Conservation (phyloP, 768 basidiomycete genomes). For the Crepidotus variabilis region DNA sequence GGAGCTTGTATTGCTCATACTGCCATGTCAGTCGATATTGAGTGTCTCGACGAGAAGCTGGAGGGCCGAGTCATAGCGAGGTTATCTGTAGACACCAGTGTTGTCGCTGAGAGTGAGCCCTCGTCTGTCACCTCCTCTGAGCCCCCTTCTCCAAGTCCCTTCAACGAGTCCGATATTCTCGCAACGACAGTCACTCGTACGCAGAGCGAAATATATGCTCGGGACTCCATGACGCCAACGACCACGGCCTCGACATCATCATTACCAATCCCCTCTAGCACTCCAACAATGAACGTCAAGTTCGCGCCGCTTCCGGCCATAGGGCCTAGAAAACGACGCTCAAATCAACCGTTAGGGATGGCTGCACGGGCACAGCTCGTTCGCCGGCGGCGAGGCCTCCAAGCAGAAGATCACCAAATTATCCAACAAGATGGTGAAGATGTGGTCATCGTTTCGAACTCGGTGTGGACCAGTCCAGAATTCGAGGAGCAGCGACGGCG, state of each 20-base stretch:
- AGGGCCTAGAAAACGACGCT: slow-evolving; percentile 46
- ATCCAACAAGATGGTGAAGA: slow-evolving; percentile 11
- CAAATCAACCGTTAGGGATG: slow-evolving; percentile 49
- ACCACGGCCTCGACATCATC: slow-evolving; percentile 14
- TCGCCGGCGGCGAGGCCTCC: slow-evolving; percentile 24
- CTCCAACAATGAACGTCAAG: slow-evolving; percentile 34
- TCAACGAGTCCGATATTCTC: slow-evolving; percentile 6
- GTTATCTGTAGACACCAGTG: slow-evolving; percentile 1
- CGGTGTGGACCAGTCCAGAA: slow-evolving; percentile 33
- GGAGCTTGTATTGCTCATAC: background rate
- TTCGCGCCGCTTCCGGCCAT: slow-evolving; percentile 60
- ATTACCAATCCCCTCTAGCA: slow-evolving; percentile 7
- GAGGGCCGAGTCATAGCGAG: slow-evolving; percentile 8
- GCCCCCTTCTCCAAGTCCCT: slow-evolving; percentile 15
- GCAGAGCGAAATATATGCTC: slow-evolving; percentile 7
- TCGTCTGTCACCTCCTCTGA: slow-evolving; percentile 14
- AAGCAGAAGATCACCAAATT: background rate
- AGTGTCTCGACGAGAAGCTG: background rate
- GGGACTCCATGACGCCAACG: slow-evolving; percentile 1
- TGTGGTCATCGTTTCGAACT: slow-evolving; percentile 13
- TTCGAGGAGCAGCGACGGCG: slow-evolving; percentile 27
- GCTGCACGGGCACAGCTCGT: slow-evolving; percentile 44
- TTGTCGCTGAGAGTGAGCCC: slow-evolving; percentile 4
- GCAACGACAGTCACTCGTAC: slow-evolving; percentile 3
- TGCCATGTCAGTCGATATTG: background rate